These are phyloP conservation scores for Teunomyces cretensis DNA, from an alignment of 805 yeast genomes.

Conservation along the genomic window DNA sequence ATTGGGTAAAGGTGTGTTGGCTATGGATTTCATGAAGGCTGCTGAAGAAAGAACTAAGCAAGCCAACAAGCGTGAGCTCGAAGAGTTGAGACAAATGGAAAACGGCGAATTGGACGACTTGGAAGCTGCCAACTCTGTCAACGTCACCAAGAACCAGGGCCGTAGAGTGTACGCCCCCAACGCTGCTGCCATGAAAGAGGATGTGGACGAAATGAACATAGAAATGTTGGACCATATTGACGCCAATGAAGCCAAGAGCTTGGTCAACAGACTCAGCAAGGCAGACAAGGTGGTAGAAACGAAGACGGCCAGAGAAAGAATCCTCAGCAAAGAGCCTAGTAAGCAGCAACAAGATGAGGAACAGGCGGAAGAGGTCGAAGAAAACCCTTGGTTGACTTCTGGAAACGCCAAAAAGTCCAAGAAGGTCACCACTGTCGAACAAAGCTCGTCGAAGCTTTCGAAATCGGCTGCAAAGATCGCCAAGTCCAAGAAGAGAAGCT, in stretches of 20 bases:
- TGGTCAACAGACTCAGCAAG: constrained; percentile 40
- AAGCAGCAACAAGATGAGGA: constrained; percentile 23
- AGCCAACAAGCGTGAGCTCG: constrained; percentile 55
- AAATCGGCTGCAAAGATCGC: constrained; percentile 43
- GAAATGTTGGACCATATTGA: constrained; percentile 44
- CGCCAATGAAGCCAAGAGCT: constrained; percentile 49
- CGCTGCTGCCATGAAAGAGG: constrained; percentile 41
- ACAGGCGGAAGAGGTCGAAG: constrained; percentile 13
- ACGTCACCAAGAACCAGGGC: constrained; percentile 63
- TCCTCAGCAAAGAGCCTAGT: constrained; percentile 15
- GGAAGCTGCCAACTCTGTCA: constrained; percentile 42
- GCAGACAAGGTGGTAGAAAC: constrained; percentile 10
- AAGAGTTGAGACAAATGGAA: constrained; percentile 48
- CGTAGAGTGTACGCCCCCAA: constrained; percentile 78
- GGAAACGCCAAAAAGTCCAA: constrained; percentile 25
- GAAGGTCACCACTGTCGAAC: constrained; percentile 31
- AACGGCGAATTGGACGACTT: constrained; percentile 43
- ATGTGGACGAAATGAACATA: constrained; percentile 32
- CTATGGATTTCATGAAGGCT: constrained; percentile 93
- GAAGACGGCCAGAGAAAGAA: constrained; percentile 3
- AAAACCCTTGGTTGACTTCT: constrained; percentile 39
- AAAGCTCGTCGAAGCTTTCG: constrained; percentile 36
- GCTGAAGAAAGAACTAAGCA: constrained; percentile 72
- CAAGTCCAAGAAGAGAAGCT: constrained; percentile 34
- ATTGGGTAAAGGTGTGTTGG: constrained; percentile 85